Percentiles rank a stretch among this genome's conserved stretches.
These are phyloP conservation scores for Globisporangium paddicum DNA, from an alignment of 352 stramenopile genomes.

Conservation along the genomic window DNA sequence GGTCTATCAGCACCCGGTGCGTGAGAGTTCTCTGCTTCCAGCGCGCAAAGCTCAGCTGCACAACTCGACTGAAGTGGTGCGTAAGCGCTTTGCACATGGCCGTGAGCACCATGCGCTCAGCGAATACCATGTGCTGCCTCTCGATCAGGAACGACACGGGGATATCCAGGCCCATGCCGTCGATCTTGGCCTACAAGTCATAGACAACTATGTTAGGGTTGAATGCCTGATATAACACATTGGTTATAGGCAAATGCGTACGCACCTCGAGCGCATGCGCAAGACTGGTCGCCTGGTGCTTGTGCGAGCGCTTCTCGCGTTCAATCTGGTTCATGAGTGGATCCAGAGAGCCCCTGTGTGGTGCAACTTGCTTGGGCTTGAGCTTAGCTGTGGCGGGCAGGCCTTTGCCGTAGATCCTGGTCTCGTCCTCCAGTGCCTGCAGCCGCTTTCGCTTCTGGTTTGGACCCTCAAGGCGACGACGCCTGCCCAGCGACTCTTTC, in stretches of 20 bases:
- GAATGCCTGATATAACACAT: not conserved
- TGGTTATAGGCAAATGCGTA: too few species aligned
- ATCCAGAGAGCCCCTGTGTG: not conserved
- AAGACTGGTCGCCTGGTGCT: not conserved
- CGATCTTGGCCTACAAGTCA: conserved; percentile 6
- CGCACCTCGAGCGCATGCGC: not conserved
- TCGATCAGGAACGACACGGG: conserved; percentile 23
- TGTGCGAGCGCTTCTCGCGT: not conserved
- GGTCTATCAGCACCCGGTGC: conserved; percentile 16
- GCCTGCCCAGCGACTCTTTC: not conserved
- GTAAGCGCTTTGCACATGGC: conserved; percentile 11
- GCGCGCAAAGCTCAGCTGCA: conserved; percentile 1
- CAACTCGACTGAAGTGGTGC: conserved; percentile 11
- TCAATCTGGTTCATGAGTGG: conserved; percentile 1
- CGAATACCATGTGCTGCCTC: conserved; percentile 16
- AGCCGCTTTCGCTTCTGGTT: not conserved
- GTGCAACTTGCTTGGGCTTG: not conserved
- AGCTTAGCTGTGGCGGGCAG: not conserved
- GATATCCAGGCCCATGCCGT: conserved; percentile 10
- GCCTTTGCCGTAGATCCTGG: not conserved
- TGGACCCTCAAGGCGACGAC: not conserved
- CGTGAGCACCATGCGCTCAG: conserved; percentile 17
- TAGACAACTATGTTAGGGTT: too few species aligned
- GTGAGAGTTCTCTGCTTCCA: conserved; percentile 21
- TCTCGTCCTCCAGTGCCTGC: conserved; percentile 1